Conservation (phyloP, 495 filamentous ascomycete species). For the Neurospora sp. region DNA sequence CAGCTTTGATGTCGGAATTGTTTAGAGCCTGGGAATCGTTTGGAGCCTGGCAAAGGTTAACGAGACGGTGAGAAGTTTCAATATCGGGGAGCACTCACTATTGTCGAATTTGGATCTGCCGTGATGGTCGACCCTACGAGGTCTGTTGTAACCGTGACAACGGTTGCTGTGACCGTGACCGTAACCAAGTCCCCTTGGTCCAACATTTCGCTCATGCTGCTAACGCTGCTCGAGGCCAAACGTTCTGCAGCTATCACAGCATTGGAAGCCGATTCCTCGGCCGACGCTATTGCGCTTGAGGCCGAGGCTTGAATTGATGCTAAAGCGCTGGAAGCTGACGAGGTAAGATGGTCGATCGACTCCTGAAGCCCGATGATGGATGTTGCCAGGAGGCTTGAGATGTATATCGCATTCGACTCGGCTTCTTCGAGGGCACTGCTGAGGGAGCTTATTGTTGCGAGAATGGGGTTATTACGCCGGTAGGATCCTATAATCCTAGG, state of each 20-base stretch:
- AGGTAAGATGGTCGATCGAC: conserved; percentile 5
- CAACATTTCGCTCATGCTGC: conserved; percentile 1
- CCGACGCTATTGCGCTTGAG: conserved; percentile 5
- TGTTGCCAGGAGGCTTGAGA: conserved; percentile 6
- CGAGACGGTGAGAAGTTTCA: not conserved
- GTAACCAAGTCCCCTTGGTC: not conserved
- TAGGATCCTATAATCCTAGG: not conserved
- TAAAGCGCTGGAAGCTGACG: conserved; percentile 11
- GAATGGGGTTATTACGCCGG: not conserved
- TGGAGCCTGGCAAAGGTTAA: not conserved
- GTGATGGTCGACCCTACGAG: not conserved
- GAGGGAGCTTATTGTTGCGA: conserved; percentile 10
- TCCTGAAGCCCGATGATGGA: conserved; percentile 9
- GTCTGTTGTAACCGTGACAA: not conserved
- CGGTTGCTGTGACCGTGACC: not conserved
- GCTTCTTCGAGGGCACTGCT: conserved; percentile 10
- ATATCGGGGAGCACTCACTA: conserved; percentile 1
- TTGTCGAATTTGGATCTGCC: not conserved
- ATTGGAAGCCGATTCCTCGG: conserved; percentile 7
- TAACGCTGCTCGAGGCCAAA: conserved; percentile 10
- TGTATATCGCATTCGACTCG: not conserved
- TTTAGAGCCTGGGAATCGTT: not conserved
- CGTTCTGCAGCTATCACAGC: conserved; percentile 4
- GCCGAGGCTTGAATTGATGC: conserved; percentile 8
- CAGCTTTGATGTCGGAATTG: not conserved